Conservation (phyloP, 108 stramenopile genomes). For the Nannochloropsis oceanica region DNA sequence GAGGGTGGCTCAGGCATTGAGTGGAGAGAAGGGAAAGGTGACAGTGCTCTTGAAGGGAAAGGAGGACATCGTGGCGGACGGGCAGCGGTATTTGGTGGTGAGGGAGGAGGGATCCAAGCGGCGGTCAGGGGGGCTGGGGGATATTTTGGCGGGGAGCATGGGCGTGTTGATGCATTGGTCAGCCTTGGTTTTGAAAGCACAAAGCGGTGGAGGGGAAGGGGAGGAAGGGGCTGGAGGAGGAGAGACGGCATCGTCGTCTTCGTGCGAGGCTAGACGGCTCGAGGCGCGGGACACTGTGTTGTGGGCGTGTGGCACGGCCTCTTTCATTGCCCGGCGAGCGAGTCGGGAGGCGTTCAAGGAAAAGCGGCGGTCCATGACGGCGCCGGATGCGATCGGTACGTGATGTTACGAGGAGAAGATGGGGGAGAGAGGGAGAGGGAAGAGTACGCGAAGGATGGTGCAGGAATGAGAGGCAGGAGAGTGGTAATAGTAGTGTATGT, state of each 20-base stretch:
- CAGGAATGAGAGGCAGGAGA: too few relatives aligned
- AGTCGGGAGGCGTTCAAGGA: slow-evolving; percentile 3
- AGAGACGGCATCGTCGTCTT: background rate
- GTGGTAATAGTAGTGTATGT: too few relatives aligned
- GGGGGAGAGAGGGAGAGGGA: too few relatives aligned
- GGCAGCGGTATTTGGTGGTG: slow-evolving; percentile 35
- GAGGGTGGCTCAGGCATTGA: slow-evolving; percentile 1
- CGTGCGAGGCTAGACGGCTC: background rate
- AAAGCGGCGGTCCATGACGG: slow-evolving; percentile 7
- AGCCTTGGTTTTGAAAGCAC: background rate
- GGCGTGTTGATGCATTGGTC: background rate
- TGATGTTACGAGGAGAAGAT: too few relatives aligned
- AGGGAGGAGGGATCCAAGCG: slow-evolving; percentile 63
- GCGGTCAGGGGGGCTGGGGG: slow-evolving; percentile 92
- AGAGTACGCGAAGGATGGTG: too few relatives aligned
- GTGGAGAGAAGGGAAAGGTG: slow-evolving; percentile 24
- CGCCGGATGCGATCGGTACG: background rate
- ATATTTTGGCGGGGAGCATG: slow-evolving; percentile 55
- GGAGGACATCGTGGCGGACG: slow-evolving; percentile 37
- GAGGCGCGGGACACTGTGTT: background rate
- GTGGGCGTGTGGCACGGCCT: slow-evolving; percentile 8
- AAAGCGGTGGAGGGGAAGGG: background rate
- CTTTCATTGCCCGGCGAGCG: background rate
- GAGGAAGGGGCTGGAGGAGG: background rate
- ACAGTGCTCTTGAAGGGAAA: slow-evolving; percentile 50